A percentile compares a stretch with the other conserved stretches of the same genome.
These are phyloP conservation scores for Fusarium graminum DNA, from an alignment of 2,329 filamentous ascomycete species.

Conservation along the genomic window DNA sequence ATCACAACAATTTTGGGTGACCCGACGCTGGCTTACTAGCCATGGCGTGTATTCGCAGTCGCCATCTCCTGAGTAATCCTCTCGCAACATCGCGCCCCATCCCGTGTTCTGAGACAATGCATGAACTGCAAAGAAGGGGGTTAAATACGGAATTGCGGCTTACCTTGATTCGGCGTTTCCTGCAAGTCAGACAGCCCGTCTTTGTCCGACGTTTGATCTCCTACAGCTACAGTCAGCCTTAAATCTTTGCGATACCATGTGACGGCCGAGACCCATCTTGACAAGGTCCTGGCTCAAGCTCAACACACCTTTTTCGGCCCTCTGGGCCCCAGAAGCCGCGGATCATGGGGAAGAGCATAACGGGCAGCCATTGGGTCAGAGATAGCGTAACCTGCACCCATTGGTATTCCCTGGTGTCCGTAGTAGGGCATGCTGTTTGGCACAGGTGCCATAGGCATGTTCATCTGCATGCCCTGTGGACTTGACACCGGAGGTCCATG, in stretches of 20 bases:
- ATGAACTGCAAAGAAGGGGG: conserved; percentile 25
- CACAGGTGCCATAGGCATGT: conserved; percentile 49
- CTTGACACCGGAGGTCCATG: conserved; percentile 49
- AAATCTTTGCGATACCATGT: conserved; percentile 15
- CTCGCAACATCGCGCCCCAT: conserved; percentile 25
- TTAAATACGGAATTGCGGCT: conserved; percentile 50
- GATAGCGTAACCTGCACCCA: conserved; percentile 57
- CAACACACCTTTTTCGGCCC: conserved; percentile 70
- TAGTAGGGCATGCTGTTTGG: conserved; percentile 60
- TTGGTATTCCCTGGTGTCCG: conserved; percentile 54
- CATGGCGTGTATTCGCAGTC: conserved; percentile 26
- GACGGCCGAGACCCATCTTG: not conserved
- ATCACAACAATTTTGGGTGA: conserved; percentile 33
- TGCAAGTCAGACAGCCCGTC: conserved; percentile 73
- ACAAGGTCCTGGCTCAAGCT: conserved; percentile 10
- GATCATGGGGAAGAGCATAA: conserved; percentile 64
- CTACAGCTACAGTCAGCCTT: conserved; percentile 53
- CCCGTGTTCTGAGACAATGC: conserved; percentile 19
- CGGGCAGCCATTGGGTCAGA: conserved; percentile 60
- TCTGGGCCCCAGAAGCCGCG: conserved; percentile 61
- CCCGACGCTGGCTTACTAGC: conserved; percentile 30
- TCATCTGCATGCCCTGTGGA: conserved; percentile 56
- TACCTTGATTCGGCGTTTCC: conserved; percentile 73
- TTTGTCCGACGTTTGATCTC: conserved; percentile 74
- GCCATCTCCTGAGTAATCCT: conserved; percentile 25